Conservation (phyloP, 768 basidiomycete species). For the Lentinula lateritia region DNA sequence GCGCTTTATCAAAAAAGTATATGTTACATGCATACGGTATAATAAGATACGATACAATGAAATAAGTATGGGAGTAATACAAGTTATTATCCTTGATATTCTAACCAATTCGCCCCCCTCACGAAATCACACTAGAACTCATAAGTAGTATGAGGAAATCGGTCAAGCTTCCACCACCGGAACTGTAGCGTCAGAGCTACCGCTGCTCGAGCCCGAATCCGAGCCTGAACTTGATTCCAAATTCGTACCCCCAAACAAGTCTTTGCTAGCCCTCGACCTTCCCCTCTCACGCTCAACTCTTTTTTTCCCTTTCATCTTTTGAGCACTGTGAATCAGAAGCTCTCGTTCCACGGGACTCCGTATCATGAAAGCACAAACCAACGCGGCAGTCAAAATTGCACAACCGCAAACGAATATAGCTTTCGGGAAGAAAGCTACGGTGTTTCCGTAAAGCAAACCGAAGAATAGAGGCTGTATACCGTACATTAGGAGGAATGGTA, state of each 20-base stretch:
- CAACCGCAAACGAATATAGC: constrained; percentile 60
- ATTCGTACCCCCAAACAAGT: constrained; percentile 17
- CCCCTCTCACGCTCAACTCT: constrained; percentile 29
- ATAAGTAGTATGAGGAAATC: too few relatives aligned
- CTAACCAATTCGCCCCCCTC: neutral
- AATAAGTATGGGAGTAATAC: neutral
- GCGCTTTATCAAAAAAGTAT: neutral
- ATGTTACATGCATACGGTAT: neutral
- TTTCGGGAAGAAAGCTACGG: constrained; percentile 65
- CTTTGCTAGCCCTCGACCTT: constrained; percentile 43
- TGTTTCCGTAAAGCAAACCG: constrained; percentile 62
- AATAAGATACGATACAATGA: neutral
- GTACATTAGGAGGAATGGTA: too few relatives aligned
- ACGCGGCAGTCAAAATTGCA: constrained; percentile 37
- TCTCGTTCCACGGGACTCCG: constrained; percentile 29
- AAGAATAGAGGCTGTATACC: constrained; percentile 62
- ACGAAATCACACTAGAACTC: too few relatives aligned
- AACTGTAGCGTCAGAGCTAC: neutral
- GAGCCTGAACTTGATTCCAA: too few relatives aligned
- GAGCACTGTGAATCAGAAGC: constrained; percentile 15
- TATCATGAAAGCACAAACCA: constrained; percentile 32
- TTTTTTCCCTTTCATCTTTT: constrained; percentile 11
- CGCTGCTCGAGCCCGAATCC: neutral
- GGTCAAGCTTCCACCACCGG: neutral
- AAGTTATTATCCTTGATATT: neutral